Evolutionary conservation across 2,329 filamentous ascomycete genomes (phyloP).

Genomic region (Neodidymelliopsis sp.): DNA sequence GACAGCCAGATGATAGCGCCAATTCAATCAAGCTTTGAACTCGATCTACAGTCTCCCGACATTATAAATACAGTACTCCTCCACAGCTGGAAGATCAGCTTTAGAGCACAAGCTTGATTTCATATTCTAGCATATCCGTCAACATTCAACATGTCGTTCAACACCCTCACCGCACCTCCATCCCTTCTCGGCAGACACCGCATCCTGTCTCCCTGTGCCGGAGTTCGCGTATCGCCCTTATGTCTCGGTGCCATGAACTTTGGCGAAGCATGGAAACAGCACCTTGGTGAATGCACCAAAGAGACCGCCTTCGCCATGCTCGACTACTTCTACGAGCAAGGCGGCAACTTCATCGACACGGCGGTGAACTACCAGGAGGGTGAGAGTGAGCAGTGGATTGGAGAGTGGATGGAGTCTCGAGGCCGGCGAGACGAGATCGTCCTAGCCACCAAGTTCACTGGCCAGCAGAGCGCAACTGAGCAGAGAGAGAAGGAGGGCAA

Average conservation of each 20-base stretch:
- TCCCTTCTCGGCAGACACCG: constrained; percentile 57
- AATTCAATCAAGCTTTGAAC: too few relatives aligned
- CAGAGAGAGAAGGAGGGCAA: constrained; percentile 12
- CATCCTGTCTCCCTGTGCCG: constrained; percentile 57
- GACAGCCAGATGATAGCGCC: too few relatives aligned
- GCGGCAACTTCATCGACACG: constrained; percentile 78
- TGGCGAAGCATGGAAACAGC: constrained; percentile 53
- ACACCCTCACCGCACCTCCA: constrained; percentile 2
- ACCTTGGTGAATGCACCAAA: constrained; percentile 62
- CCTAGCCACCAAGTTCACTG: constrained; percentile 50
- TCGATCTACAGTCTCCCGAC: too few relatives aligned
- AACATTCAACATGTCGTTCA: constrained; percentile 12
- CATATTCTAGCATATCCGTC: constrained; percentile 41
- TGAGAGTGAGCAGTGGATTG: constrained; percentile 53
- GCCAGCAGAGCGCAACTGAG: constrained; percentile 11
- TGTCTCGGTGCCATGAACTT: constrained; percentile 62
- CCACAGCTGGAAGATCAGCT: too few relatives aligned
- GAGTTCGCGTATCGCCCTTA: constrained; percentile 59
- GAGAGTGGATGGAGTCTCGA: constrained; percentile 52
- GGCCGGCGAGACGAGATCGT: constrained; percentile 51
- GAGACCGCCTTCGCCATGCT: constrained; percentile 69
- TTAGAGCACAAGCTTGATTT: too few relatives aligned
- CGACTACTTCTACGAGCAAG: constrained; percentile 70
- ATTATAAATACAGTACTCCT: too few relatives aligned
- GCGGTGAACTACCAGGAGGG: constrained; percentile 51